Evolutionary conservation across 176 grass and related monocot genomes (phyloP).

Genomic region (Areca catechu): DNA sequence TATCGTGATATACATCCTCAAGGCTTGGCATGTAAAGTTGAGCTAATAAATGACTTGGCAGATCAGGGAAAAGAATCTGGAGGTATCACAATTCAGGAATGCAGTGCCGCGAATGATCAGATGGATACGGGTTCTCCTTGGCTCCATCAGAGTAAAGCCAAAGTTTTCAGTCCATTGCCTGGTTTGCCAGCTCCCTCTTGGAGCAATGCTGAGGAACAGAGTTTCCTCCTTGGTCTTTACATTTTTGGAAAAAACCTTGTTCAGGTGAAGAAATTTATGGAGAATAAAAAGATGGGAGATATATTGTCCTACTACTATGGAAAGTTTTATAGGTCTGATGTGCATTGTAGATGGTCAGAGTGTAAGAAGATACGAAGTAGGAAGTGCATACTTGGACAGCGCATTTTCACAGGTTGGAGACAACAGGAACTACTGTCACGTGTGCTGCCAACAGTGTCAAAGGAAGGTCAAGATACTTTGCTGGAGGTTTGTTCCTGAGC

Average conservation of each 20-base stretch:
- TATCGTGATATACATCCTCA: conserved; percentile 19
- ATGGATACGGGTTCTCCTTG: conserved; percentile 13
- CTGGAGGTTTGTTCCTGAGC: conserved; percentile 18
- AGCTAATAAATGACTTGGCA: conserved; percentile 22
- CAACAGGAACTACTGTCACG: conserved; percentile 71
- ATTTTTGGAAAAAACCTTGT: conserved; percentile 91
- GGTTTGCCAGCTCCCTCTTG: conserved; percentile 34
- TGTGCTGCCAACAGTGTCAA: conserved; percentile 39
- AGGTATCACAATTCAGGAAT: conserved; percentile 25
- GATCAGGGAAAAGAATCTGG: conserved; percentile 10
- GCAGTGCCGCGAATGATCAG: conserved; percentile 8
- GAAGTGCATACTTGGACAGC: conserved; percentile 64
- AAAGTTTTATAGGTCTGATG: conserved; percentile 67
- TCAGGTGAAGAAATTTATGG: conserved; percentile 52
- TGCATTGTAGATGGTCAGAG: conserved; percentile 51
- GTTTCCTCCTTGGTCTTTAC: conserved; percentile 82
- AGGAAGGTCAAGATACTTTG: conserved; percentile 43
- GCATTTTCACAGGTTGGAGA: conserved; percentile 81
- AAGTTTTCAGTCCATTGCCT: conserved; percentile 37
- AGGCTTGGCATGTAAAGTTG: conserved; percentile 22
- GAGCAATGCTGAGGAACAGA: conserved; percentile 49
- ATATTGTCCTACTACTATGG: conserved; percentile 82
- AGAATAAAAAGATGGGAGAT: conserved; percentile 63
- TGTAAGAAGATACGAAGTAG: conserved; percentile 71
- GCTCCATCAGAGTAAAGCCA: conserved; percentile 12